Percentiles rank a stretch among this genome's conserved stretches.
phyloP scores from a whole-genome alignment of 495 filamentous ascomycete genomes.

The Neurospora discreta region DNA sequence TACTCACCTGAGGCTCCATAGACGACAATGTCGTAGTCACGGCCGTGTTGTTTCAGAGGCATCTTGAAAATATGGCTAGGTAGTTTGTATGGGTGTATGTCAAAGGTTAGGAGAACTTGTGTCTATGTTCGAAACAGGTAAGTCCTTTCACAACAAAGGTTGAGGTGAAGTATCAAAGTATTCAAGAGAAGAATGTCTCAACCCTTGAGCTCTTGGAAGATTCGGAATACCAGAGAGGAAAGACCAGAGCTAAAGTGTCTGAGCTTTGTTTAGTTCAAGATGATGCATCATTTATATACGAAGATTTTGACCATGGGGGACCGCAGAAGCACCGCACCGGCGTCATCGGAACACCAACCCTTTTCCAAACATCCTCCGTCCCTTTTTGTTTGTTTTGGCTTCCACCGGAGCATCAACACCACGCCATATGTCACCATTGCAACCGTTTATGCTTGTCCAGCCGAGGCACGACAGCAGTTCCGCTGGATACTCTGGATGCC shows the following conservation, averaged over 20 bases:
- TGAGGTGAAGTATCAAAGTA: neutral
- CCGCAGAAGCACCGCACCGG: conserved; percentile 24
- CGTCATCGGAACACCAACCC: conserved; percentile 28
- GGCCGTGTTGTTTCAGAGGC: conserved; percentile 34
- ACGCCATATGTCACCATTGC: neutral
- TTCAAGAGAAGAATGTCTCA: neutral
- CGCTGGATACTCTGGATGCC: neutral
- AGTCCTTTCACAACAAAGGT: neutral
- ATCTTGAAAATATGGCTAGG: conserved; percentile 12
- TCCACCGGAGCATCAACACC: neutral
- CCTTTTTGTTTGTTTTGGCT: neutral
- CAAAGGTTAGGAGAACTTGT: neutral
- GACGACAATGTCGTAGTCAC: conserved; percentile 73
- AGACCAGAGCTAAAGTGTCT: neutral
- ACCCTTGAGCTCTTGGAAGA: neutral
- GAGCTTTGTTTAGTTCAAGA: neutral
- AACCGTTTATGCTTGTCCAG: neutral
- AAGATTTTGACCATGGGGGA: neutral
- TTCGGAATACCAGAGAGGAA: neutral
- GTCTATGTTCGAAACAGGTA: neutral
- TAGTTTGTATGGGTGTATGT: neutral
- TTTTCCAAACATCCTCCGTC: neutral
- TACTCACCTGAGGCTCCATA: conserved; percentile 54
- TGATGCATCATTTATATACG: neutral
- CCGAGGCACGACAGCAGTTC: neutral